phyloP scores from a whole-genome alignment of 345 rosid genomes.

The Salix udensis region DNA sequence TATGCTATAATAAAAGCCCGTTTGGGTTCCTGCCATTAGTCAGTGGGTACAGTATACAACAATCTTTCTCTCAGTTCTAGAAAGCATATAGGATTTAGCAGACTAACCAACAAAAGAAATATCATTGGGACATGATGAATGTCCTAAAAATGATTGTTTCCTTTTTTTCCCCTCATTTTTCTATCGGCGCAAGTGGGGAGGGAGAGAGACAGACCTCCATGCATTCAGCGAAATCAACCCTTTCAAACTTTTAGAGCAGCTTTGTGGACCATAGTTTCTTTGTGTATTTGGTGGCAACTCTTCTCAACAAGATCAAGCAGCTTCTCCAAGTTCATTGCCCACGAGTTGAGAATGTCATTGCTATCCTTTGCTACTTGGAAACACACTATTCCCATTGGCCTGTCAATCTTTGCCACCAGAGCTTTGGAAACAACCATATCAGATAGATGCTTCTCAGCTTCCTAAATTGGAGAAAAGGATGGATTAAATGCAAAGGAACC shows the following conservation, averaged over 20 bases:
- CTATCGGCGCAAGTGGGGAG: no score
- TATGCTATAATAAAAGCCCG: slow-evolving; percentile 19
- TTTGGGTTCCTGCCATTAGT: slow-evolving; percentile 14
- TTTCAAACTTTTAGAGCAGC: slow-evolving; percentile 62
- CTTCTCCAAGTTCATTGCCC: slow-evolving; percentile 92
- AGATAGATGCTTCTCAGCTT: slow-evolving; percentile 91
- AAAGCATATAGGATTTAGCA: slow-evolving; percentile 14
- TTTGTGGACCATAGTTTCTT: slow-evolving; percentile 92
- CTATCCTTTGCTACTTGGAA: slow-evolving; percentile 79
- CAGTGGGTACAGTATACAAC: slow-evolving; percentile 23
- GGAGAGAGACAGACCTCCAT: slow-evolving; percentile 6
- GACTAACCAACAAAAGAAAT: slow-evolving; percentile 7
- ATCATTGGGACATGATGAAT: slow-evolving; percentile 5
- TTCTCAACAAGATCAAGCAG: slow-evolving; percentile 93
- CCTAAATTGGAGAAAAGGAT: slow-evolving; percentile 36
- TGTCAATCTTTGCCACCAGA: slow-evolving; percentile 83
- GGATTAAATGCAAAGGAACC: neutral
- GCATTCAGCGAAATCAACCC: slow-evolving; percentile 4
- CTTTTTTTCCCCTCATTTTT: no score
- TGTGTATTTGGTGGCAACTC: slow-evolving; percentile 96
- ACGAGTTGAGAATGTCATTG: slow-evolving; percentile 85
- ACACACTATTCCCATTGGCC: slow-evolving; percentile 73
- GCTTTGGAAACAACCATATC: slow-evolving; percentile 98
- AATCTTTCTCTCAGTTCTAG: slow-evolving; percentile 19
- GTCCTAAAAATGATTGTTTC: neutral